A percentile compares a stretch with the other conserved stretches of the same genome.
Conservation (phyloP, 1,139 yeast genomes). For the Scheffersomyces stambukii region DNA sequence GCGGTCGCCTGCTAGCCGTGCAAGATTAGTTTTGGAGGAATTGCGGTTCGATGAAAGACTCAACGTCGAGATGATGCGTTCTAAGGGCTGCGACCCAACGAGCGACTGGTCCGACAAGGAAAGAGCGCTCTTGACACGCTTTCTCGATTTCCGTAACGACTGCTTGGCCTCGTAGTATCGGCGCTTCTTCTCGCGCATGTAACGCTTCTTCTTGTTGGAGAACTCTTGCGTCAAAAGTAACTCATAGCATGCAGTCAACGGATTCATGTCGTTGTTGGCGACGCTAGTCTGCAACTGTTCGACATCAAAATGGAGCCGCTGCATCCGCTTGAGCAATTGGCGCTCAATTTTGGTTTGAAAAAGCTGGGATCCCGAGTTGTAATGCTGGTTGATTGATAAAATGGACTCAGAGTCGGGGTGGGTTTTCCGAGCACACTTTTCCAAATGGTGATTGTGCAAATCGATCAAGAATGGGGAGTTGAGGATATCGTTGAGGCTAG, state of each 20-base stretch:
- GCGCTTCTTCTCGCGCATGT: slow-evolving; percentile 33
- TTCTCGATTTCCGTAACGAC: slow-evolving; percentile 44
- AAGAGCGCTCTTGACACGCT: slow-evolving; percentile 45
- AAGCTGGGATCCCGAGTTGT: slow-evolving; percentile 34
- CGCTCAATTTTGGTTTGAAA: slow-evolving; percentile 64
- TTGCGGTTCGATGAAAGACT: slow-evolving; percentile 30
- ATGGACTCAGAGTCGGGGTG: slow-evolving; percentile 33
- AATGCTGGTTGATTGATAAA: slow-evolving; percentile 38
- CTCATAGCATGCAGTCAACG: slow-evolving; percentile 83
- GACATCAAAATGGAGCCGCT: slow-evolving; percentile 63
- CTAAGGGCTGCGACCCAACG: slow-evolving; percentile 33
- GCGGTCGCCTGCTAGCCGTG: slow-evolving; percentile 6
- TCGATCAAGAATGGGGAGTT: slow-evolving; percentile 58
- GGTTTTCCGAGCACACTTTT: slow-evolving; percentile 11
- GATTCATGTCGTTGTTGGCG: slow-evolving; percentile 60
- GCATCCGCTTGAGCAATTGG: slow-evolving; percentile 58
- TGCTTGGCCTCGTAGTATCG: slow-evolving; percentile 38
- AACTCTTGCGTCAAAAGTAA: slow-evolving; percentile 63
- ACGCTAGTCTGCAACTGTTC: slow-evolving; percentile 63
- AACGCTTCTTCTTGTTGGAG: slow-evolving; percentile 29
- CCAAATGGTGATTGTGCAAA: slow-evolving; percentile 23
- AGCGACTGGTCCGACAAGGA: slow-evolving; percentile 28
- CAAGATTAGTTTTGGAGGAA: slow-evolving; percentile 16
- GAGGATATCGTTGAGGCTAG: slow-evolving; percentile 55
- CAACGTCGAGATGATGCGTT: slow-evolving; percentile 35